A percentile compares a stretch with the other conserved stretches of the same genome.
Conservation (phyloP, 1,139 yeast genomes). For the Yamadazyma dendronema region DNA sequence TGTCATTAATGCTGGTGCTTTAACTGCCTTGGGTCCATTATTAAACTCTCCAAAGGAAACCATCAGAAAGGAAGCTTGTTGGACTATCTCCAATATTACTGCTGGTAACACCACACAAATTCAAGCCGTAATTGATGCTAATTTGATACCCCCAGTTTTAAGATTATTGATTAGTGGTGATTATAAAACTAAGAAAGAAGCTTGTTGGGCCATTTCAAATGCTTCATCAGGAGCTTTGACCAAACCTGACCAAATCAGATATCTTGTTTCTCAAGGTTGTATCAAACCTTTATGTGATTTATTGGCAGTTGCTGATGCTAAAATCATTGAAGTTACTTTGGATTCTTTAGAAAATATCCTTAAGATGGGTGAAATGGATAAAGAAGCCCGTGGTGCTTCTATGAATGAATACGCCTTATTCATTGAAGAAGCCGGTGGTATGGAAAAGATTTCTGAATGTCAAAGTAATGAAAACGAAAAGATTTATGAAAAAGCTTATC, state of each 20-base stretch:
- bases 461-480: slow-evolving; percentile 90
- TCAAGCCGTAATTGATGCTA: slow-evolving; percentile 93
- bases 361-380: slow-evolving; percentile 91
- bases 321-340: slow-evolving; percentile 89
- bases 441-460: slow-evolving; percentile 93
- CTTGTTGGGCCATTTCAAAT: slow-evolving; percentile 98
- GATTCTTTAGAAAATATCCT: slow-evolving; percentile 93
- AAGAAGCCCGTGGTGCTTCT: slow-evolving; percentile 66
- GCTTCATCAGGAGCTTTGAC: slow-evolving; percentile 95
- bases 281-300: slow-evolving; percentile 96
- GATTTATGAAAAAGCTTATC: slow-evolving; percentile 87
- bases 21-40: slow-evolving; percentile 79
- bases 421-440: slow-evolving; percentile 98
- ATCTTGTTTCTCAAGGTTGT: slow-evolving; percentile 92
- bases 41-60: slow-evolving; percentile 86
- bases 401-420: slow-evolving; percentile 85
- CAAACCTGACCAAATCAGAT: slow-evolving; percentile 90
- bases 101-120: slow-evolving; percentile 96
- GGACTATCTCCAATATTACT: slow-evolving; percentile 97
- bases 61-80: slow-evolving; percentile 94
- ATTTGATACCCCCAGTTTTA: slow-evolving; percentile 89
- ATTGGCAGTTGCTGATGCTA: slow-evolving; percentile 81
- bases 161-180: slow-evolving; percentile 81
- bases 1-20: slow-evolving; percentile 89
- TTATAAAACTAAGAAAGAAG: slow-evolving; percentile 95